Conservation (phyloP, 1,139 yeast genomes). For the Scheffersomyces segobiensis region DNA sequence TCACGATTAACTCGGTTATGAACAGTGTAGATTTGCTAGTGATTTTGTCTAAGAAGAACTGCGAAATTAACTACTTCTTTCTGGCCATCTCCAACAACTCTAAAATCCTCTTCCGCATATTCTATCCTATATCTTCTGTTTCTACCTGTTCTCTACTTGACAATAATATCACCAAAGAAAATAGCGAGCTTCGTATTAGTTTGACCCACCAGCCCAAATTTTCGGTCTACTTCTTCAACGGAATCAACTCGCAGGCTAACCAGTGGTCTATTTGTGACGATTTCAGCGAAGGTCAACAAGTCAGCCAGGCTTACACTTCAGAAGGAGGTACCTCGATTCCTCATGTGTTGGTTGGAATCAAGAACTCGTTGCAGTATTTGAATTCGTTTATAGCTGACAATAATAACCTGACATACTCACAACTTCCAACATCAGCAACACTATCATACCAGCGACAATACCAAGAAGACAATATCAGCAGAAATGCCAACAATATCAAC, state of each 20-base stretch:
- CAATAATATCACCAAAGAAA: constrained; percentile 42
- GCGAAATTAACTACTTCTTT: constrained; percentile 73
- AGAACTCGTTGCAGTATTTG: constrained; percentile 51
- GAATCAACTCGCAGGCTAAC: constrained; percentile 51
- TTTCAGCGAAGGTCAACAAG: constrained; percentile 80
- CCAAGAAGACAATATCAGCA: constrained; percentile 4
- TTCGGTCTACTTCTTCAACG: constrained; percentile 67
- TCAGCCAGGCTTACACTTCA: constrained; percentile 60
- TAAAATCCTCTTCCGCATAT: constrained; percentile 67
- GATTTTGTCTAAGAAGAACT: constrained; percentile 64
- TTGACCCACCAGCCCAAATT: constrained; percentile 68
- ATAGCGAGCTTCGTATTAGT: constrained; percentile 53
- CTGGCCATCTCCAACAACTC: constrained; percentile 66
- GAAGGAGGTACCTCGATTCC: constrained; percentile 54
- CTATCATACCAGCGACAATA: background rate
- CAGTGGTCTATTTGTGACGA: constrained; percentile 86
- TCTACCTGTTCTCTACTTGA: constrained; percentile 49
- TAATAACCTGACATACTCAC: background rate
- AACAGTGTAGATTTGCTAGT: constrained; percentile 66
- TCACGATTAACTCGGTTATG: constrained; percentile 62
- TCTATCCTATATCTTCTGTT: constrained; percentile 57
- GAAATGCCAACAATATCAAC: constrained; percentile 5
- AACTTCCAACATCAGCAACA: background rate
- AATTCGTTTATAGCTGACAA: constrained; percentile 54
- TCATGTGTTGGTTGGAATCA: constrained; percentile 56